Evolutionary conservation across 2,329 filamentous ascomycete genomes (phyloP).

Genomic region (Lachnum nothofagi): DNA sequence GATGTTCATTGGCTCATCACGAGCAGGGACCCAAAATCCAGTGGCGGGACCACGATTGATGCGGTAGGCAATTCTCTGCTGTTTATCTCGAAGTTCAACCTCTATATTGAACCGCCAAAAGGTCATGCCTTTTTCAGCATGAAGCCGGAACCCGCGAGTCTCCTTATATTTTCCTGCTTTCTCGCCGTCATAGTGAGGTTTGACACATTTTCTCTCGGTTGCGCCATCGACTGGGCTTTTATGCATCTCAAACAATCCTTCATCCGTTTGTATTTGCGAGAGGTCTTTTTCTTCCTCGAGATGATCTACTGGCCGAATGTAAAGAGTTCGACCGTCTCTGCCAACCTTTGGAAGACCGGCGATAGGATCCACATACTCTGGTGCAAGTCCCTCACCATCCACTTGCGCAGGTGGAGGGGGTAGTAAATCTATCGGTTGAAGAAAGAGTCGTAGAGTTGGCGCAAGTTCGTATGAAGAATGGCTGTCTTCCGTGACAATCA

Average conservation of each 20-base stretch:
- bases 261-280: slow-evolving; percentile 72
- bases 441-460: slow-evolving; percentile 80
- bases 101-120: slow-evolving; percentile 98
- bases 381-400: slow-evolving; percentile 59
- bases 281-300: slow-evolving; percentile 73
- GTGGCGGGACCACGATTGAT: slow-evolving; percentile 87
- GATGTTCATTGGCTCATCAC: slow-evolving; percentile 86
- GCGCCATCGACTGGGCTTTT: slow-evolving; percentile 49
- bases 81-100: slow-evolving; percentile 70
- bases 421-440: slow-evolving; percentile 76
- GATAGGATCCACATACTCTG: slow-evolving; percentile 83
- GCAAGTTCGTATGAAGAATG: slow-evolving; percentile 76
- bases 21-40: slow-evolving; percentile 90
- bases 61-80: slow-evolving; percentile 87
- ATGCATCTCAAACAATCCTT: slow-evolving; percentile 73
- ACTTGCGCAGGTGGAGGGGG: slow-evolving; percentile 71
- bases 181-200: slow-evolving; percentile 66
- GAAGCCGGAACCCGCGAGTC: slow-evolving; percentile 73
- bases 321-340: slow-evolving; percentile 77
- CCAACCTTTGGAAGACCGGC: slow-evolving; percentile 83
- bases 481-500: slow-evolving; percentile 89
- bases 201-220: slow-evolving; percentile 48
- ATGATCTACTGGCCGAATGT: slow-evolving; percentile 83
- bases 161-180: slow-evolving; percentile 76
- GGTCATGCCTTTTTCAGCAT: slow-evolving; percentile 79